Evolutionary conservation across 306 rosid species (phyloP).

Genomic region (Prinsepia uniflora): DNA sequence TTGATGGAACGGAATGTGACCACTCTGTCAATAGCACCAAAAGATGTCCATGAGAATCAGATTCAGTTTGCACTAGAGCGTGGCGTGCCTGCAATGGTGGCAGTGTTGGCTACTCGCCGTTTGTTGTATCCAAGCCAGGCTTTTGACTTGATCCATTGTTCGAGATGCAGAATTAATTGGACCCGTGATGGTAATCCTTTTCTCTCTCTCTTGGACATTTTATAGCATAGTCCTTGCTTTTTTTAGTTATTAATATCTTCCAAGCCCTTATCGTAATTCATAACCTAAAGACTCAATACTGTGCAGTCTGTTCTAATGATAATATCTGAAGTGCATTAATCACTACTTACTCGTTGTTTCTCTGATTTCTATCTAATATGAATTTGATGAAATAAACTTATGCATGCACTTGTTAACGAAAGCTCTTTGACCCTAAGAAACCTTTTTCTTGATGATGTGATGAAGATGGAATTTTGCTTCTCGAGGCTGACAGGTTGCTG

Average conservation of each 20-base stretch:
- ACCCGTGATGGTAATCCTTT: constrained; percentile 65
- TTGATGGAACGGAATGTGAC: constrained; percentile 64
- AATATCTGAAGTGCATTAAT: background rate
- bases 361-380: constrained; percentile 1
- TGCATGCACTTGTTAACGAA: constrained; percentile 14
- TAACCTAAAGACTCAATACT: background rate
- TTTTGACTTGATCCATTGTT: constrained; percentile 89
- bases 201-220: background rate
- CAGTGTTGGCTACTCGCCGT: constrained; percentile 62
- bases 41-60: constrained; percentile 84
- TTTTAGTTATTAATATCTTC: background rate
- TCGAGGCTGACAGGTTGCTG: constrained; percentile 80
- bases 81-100: constrained; percentile 85
- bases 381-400: background rate
- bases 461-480: constrained; percentile 86
- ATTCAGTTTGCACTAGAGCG: constrained; percentile 95
- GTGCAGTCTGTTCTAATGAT: background rate
- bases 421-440: constrained; percentile 27
- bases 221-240: background rate
- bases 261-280: background rate
- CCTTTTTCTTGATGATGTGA: constrained; percentile 29
- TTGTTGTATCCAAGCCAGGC: constrained; percentile 84
- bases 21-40: constrained; percentile 74
- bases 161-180: constrained; percentile 84
- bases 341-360: background rate